Percentiles rank a stretch among this genome's conserved stretches.
Conservation (phyloP, 2,329 filamentous ascomycete species). For the Colletotrichum navitas region DNA sequence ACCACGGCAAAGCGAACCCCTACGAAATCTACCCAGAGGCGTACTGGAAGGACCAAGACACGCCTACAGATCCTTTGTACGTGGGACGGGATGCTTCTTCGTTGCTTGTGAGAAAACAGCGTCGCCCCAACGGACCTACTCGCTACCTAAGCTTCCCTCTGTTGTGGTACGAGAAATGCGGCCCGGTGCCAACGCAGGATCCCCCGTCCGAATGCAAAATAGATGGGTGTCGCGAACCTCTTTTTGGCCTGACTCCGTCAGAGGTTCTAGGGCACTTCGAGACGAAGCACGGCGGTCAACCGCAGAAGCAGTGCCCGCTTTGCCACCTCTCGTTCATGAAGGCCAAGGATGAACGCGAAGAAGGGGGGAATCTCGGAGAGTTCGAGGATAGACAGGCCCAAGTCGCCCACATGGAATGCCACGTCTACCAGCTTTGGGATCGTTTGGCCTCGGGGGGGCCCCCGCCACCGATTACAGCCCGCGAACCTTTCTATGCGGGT, state of each 20-base stretch:
- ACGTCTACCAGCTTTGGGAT: slow-evolving; percentile 42
- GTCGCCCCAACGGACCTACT: slow-evolving; percentile 18
- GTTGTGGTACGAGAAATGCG: slow-evolving; percentile 38
- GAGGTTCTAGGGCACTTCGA: slow-evolving; percentile 41
- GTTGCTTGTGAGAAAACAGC: slow-evolving; percentile 5
- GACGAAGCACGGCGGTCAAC: slow-evolving; percentile 30
- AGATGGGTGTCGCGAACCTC: slow-evolving; percentile 30
- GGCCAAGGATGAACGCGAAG: slow-evolving; percentile 17
- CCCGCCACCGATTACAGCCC: not conserved
- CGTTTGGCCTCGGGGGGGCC: not conserved
- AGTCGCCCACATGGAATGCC: slow-evolving; percentile 43
- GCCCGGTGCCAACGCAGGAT: slow-evolving; percentile 23
- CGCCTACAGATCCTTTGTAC: slow-evolving; percentile 35
- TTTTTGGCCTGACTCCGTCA: slow-evolving; percentile 37
- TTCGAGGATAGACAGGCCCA: slow-evolving; percentile 24
- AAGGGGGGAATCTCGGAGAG: not conserved
- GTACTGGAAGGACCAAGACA: slow-evolving; percentile 24
- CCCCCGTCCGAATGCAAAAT: slow-evolving; percentile 36
- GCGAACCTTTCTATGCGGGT: slow-evolving; percentile 34
- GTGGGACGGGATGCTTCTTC: slow-evolving; percentile 18
- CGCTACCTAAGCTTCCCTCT: slow-evolving; percentile 28
- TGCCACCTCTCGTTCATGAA: slow-evolving; percentile 38
- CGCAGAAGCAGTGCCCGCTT: slow-evolving; percentile 33
- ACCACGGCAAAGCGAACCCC: slow-evolving; percentile 15
- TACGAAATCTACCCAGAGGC: slow-evolving; percentile 39